Percentiles rank a stretch among this genome's conserved stretches.
phyloP scores from a whole-genome alignment of 1,284 basidiomycete species.

The Polyporus tsugae region DNA sequence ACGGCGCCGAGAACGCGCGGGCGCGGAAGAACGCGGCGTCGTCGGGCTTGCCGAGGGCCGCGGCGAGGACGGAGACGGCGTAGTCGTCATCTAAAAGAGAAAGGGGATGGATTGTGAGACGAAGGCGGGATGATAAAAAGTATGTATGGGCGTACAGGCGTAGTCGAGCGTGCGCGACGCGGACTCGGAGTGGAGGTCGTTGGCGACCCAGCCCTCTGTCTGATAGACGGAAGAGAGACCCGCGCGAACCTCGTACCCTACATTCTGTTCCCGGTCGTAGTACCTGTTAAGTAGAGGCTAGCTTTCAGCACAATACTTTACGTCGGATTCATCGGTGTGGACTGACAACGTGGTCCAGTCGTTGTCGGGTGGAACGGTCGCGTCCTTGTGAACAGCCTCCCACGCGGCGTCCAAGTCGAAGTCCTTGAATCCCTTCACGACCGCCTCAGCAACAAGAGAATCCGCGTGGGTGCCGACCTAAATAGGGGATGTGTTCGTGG shows the following conservation, averaged over 20 bases:
- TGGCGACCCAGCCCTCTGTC: slow-evolving; percentile 79
- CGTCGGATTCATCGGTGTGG: neutral
- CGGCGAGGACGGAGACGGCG: slow-evolving; percentile 71
- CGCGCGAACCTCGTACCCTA: slow-evolving; percentile 85
- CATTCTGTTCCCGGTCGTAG: slow-evolving; percentile 76
- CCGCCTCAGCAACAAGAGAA: slow-evolving; percentile 82
- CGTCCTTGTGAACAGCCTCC: slow-evolving; percentile 82
- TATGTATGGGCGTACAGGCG: slow-evolving; percentile 67
- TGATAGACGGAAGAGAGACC: slow-evolving; percentile 76
- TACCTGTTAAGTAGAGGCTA: slow-evolving; percentile 53
- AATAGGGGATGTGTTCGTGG: neutral
- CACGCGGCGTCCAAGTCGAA: slow-evolving; percentile 76
- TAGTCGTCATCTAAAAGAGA: slow-evolving; percentile 78
- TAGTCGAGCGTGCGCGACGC: slow-evolving; percentile 83
- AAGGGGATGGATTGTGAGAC: neutral
- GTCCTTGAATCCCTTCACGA: slow-evolving; percentile 66
- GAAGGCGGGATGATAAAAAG: neutral
- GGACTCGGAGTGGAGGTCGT: slow-evolving; percentile 82
- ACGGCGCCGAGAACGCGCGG: slow-evolving; percentile 64
- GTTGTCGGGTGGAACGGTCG: slow-evolving; percentile 68
- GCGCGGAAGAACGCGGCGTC: slow-evolving; percentile 61
- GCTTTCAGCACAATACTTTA: neutral
- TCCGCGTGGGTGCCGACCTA: slow-evolving; percentile 84
- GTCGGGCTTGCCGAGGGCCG: slow-evolving; percentile 55
- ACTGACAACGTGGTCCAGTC: slow-evolving; percentile 65